A percentile compares a stretch with the other conserved stretches of the same genome.
Evolutionary conservation across 129 eudicot species (phyloP).

Genomic region (Heracleum sosnowskyi): DNA sequence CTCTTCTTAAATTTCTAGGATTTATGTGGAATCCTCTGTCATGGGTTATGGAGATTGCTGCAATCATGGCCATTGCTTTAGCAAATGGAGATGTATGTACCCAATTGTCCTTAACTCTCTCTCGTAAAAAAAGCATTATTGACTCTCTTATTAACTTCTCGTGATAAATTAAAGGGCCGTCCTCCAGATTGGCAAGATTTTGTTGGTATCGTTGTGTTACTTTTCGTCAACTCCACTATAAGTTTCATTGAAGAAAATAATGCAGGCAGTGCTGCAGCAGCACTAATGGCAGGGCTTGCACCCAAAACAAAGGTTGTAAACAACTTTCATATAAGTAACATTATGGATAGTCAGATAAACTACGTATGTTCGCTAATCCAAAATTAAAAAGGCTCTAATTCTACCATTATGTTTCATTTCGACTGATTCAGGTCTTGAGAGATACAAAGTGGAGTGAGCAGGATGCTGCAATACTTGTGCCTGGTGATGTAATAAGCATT

Average conservation of each 20-base stretch:
- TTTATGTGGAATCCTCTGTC: slow-evolving; percentile 95
- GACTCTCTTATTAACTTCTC: background rate
- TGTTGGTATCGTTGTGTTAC: slow-evolving; percentile 58
- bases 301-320: slow-evolving; percentile 64
- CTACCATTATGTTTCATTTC: background rate
- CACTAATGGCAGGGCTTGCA: slow-evolving; percentile 94
- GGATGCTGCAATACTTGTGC: slow-evolving; percentile 64
- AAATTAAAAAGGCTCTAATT: background rate
- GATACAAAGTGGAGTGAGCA: slow-evolving; percentile 75
- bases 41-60: slow-evolving; percentile 93
- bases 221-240: slow-evolving; percentile 77
- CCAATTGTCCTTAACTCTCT: too few species aligned
- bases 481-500: slow-evolving; percentile 74
- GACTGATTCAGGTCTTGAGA: slow-evolving; percentile 40
- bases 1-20: slow-evolving; percentile 62
- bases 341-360: background rate
- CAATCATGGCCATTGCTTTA: slow-evolving; percentile 76
- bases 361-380: background rate
- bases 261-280: slow-evolving; percentile 94
- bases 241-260: slow-evolving; percentile 86
- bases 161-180: slow-evolving; percentile 44
- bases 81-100: slow-evolving; percentile 74
- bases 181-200: slow-evolving; percentile 98
- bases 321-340: background rate
- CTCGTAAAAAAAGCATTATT: too few species aligned